phyloP scores from a whole-genome alignment of 495 filamentous ascomycete species.

The Xylaria acuta region DNA sequence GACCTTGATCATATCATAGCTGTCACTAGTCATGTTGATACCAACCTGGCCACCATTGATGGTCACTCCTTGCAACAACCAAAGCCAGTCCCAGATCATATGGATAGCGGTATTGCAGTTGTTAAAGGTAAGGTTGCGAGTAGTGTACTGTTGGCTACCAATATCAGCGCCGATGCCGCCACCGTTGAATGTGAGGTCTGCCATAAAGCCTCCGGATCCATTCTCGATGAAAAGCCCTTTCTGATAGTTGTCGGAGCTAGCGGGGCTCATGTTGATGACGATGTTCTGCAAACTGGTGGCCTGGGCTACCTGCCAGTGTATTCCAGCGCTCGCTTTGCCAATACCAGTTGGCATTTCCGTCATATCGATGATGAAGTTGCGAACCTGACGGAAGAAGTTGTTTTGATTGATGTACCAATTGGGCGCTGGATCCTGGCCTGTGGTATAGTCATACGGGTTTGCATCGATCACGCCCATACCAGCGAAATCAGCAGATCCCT shows the following conservation, averaged over 20 bases:
- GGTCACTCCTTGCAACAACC: slow-evolving; percentile 79
- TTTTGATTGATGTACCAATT: slow-evolving; percentile 90
- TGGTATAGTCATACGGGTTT: slow-evolving; percentile 71
- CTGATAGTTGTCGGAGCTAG: slow-evolving; percentile 75
- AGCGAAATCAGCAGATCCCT: slow-evolving; percentile 71
- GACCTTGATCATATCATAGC: slow-evolving; percentile 66
- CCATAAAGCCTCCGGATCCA: slow-evolving; percentile 88
- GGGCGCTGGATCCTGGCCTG: slow-evolving; percentile 50
- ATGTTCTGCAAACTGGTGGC: slow-evolving; percentile 93
- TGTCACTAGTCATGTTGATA: slow-evolving; percentile 78
- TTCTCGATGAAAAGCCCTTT: slow-evolving; percentile 98
- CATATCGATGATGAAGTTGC: slow-evolving; percentile 92
- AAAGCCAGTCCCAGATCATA: slow-evolving; percentile 96
- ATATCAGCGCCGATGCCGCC: slow-evolving; percentile 84
- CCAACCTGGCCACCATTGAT: slow-evolving; percentile 84
- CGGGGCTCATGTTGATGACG: slow-evolving; percentile 83
- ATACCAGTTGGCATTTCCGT: slow-evolving; percentile 63
- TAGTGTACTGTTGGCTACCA: slow-evolving; percentile 95
- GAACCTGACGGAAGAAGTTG: slow-evolving; percentile 97
- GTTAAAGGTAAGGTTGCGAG: slow-evolving; percentile 89
- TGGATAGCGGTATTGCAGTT: slow-evolving; percentile 86
- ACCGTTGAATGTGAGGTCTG: slow-evolving; percentile 85
- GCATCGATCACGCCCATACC: slow-evolving; percentile 92
- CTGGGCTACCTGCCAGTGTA: slow-evolving; percentile 98
- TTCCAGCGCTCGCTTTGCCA: slow-evolving; percentile 69